Evolutionary conservation across 2,329 filamentous ascomycete species (phyloP), one percentile per base, ranked within the genome.

Genomic region (Reticulascus tulasneorum): DNA sequence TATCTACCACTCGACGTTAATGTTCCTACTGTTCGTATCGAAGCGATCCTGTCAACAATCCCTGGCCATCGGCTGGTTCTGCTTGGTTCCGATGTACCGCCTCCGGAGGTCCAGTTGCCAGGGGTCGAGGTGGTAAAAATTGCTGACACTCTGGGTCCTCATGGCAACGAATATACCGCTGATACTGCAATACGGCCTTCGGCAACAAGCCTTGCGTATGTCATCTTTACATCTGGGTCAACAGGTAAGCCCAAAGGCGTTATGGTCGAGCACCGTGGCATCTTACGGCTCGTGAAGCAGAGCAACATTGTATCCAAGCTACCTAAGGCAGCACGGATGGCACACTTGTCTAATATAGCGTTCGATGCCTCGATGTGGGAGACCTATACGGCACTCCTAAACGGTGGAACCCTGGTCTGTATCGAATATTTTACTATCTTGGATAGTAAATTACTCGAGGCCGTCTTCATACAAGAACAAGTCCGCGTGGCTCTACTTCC

Each of bases 401-500:
- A 45, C 9, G 50, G 50, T 1, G 46, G 44, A 1, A 51, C 41
- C 0, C 8, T 53, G 0, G 29, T 49, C 7, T 53, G 50, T 4
- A 36, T 53, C 0, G 48, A 52, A 18, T 37, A 42, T 7, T 24
- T 37, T n/a, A 43, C 44, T 6, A 27, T 31, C 1, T 17, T 53
- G 0, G 47, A 50, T 3, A 25, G 12, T n/a, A 28, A 31, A 8
- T 40, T 37, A 1, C 42, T 52, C 5, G 23, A 22, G 33, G 42
- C 15, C 33, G 42, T 34, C n/a, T 51, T 50, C 28, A 25, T 24
- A 13, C 37, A 52, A 5, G 59, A 64, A 37, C 54, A 54, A 6
- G 59, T 64, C 19, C 59, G 63, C 37, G 58, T 55, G 30, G 56
- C 59, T n/a, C 46, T 63, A 2, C 26, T 45, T 13, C 22, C 45